Base-by-base conservation (phyloP, 2,329 filamentous ascomycete genomes). In the Neocatenulostroma microsporum region DNA sequence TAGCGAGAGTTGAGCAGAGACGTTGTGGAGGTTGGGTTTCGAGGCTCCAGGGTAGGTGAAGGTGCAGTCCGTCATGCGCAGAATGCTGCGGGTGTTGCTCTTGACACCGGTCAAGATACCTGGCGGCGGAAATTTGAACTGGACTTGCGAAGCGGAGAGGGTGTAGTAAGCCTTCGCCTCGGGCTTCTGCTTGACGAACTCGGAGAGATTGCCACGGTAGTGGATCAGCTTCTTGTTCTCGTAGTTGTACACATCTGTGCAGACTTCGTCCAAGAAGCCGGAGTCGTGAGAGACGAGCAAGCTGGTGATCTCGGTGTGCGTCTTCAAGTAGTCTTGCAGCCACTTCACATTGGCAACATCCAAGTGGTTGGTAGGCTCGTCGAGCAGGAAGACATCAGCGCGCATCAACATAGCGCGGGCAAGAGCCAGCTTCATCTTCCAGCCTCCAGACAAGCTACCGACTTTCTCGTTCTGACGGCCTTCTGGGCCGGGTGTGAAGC, bases 401-500 rank as follows among this genome's bases (percentile, higher is more conserved):
- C 81, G 84, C 73, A 91, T 84, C 55, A 98, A 74, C 88, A 98
- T 96, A 47, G 91, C 91, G 55, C 91, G 79, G 35, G 91, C 91
- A 62, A 98, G 68, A 48, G 91, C 91, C 44, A 98, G 70, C 78
- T 98, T 98, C 91, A 98, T 98, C 76, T 96, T 96, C 91, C 91
- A 98, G 60, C 91, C 91, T 66, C 91, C 91, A 28, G 91, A 96
- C 23, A 98, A 68, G 14, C 89, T 95, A 51, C 91, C 91, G 41
- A 98, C 91, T 53, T 82, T 84, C 60, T 95, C 79, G 5, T 80
- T 74, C 63, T 96, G 91, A 42, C 86, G 79, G 41, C 89, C 91
- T 49, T 91, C 84, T 1, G 87, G 86, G 3, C 89, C 89, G 44
- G 84, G 66, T 15, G 84, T 93, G 67, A 98, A 98, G 28, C 93